Evolutionary conservation across 257 asterid genomes (phyloP).

Genomic region (Dorcoceras hygrometricum): DNA sequence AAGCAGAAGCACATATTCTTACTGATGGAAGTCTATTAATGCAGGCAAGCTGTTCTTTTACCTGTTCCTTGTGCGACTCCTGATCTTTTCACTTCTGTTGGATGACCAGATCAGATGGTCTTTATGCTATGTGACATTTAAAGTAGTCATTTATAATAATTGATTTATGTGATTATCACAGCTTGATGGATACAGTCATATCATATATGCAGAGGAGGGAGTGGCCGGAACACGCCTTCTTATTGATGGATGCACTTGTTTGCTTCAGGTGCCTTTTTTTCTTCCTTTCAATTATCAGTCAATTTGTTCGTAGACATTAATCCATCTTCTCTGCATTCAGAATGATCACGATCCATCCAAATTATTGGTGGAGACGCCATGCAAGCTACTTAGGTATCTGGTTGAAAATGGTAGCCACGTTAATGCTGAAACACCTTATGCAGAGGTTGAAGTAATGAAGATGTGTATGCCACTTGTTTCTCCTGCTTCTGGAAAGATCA

Average conservation of each 20-base stretch:
- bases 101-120: constrained; percentile 6
- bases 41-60: constrained; percentile 67
- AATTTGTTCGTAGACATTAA: constrained; percentile 5
- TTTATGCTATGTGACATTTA: background rate
- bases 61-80: constrained; percentile 17
- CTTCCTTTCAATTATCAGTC: constrained; percentile 20
- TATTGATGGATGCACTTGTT: constrained; percentile 96
- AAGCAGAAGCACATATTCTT: constrained; percentile 94
- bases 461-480: constrained; percentile 99
- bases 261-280: constrained; percentile 75
- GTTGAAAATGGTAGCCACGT: constrained; percentile 74
- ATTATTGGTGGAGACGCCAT: constrained; percentile 93
- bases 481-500: constrained; percentile 91
- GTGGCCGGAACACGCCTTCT: constrained; percentile 99
- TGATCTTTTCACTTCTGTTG: constrained; percentile 14
- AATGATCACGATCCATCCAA: constrained; percentile 98
- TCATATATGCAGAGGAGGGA: constrained; percentile 94
- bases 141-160: background rate
- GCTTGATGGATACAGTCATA: constrained; percentile 93
- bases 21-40: constrained; percentile 93
- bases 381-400: constrained; percentile 83
- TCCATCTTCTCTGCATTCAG: constrained; percentile 37
- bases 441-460: constrained; percentile 99
- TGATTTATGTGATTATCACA: constrained; percentile 40
- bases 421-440: constrained; percentile 90